Evolutionary conservation across 2,329 filamentous ascomycete genomes (phyloP), one percentile per base, ranked within the genome.

Genomic region (Bipolaris bicolor): DNA sequence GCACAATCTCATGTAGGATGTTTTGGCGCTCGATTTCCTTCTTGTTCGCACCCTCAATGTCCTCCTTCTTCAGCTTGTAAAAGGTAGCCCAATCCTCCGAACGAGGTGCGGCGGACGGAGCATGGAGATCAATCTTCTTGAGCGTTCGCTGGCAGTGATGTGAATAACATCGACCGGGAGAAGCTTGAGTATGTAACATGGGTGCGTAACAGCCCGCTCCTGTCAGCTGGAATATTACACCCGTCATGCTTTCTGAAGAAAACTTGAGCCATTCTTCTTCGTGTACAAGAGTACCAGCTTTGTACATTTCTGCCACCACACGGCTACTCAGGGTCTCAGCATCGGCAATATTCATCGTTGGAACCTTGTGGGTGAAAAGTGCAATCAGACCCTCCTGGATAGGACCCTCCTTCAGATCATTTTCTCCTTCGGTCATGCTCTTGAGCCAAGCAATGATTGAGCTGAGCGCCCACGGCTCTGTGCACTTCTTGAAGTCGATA

Each of bases 231-330:
- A 90, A 97, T 43, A 99, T 81, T 4, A 99, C 93, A 54, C 95
- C 96, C 20, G 90, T 93, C 69, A 98, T 87, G 22, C 84, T 86
- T 6, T 89, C 91, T 1, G 85, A 82, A 6, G 91, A 90, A 72
- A 98, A 93, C 72, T 96, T 97, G 64, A 99, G 89, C 95, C 96
- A 99, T 79, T 99, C 96, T 76, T 99, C 95, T 33, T 97, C 94
- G 13, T 89, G 88, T 5, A 96, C 81, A 31, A 99, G 80, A 10
- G 92, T 91, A 37, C 88, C 89, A 7, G 89, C 87, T 22, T 86
- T 83, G 63, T 94, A 85, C 91, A 99, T 95, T 45, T 88, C 86
- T 52, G 87, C 82, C 2, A 96, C 88, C 0, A 97, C 90, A 39
- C 86, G 87, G 57, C 86, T 85, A 60, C 91, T 91, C 49, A 99